Evolutionary conservation across 371 early-diverging fungal species (phyloP), one percentile per base, ranked within the genome.

Genomic region (Mortierella sp.): DNA sequence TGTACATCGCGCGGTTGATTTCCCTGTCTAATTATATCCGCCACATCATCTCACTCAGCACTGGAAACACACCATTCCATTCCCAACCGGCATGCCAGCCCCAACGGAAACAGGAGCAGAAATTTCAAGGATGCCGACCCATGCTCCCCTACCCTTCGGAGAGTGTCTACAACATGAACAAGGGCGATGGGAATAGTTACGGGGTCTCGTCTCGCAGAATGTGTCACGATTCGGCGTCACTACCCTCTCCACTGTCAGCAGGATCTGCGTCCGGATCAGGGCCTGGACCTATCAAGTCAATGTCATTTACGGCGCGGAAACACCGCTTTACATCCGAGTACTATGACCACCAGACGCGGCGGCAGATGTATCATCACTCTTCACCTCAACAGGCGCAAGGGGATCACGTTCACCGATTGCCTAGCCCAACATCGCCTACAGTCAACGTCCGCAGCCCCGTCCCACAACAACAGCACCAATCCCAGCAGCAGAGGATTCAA

Each of bases 21-120:
- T 69, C 76, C 5, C 27, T 76, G 45, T 69, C 76, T 54, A 76
- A 76, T 61, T 76, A 69, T 62, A 76, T 76, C 51, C 76, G 76
- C 0, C 76, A 76, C 27, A 65, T 76, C 34, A 50, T 76, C 62
- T 59, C 68, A 1, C 58, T 73, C 45, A 64, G 64, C 27, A 66
- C 72, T 4, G 67, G 63, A 26, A 72, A 47, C 30, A 47, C 66
- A 8, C 51, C 61, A 16, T 43, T 59, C 27, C 67, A 63, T 24
- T 67, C 60, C 16, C 56, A 48, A 28, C 39, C 61, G 31, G 31
- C 46, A 10, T 21, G 58, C 13, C 65, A 57, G 23, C 52, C 53
- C 13, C 54, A 52, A 47, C 67, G 54, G 21, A 53, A 59, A 6
- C 60, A 51, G 41, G 26, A 51, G 9, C 56, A 46, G 19, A 59